Conservation (phyloP, 2,329 filamentous ascomycete genomes). For the Parastagonospora nodorum region DNA sequence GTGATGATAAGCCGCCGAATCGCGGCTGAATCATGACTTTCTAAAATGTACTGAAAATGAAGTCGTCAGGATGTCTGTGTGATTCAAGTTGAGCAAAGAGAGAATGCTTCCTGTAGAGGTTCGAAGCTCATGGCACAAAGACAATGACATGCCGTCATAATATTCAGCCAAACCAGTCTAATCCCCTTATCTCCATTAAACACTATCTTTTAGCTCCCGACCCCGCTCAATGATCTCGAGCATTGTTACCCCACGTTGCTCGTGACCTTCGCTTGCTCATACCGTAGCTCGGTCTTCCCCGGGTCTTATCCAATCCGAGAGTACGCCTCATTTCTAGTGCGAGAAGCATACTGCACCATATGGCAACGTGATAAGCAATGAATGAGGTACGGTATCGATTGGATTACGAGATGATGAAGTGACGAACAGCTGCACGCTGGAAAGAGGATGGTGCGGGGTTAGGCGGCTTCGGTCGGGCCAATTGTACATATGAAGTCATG, state of each 20-base stretch:
- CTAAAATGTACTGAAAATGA: background rate
- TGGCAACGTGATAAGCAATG: constrained; percentile 12
- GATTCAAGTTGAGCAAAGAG: background rate
- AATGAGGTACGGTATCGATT: background rate
- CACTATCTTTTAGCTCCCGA: constrained; percentile 15
- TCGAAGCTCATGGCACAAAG: background rate
- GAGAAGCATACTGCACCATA: constrained; percentile 1
- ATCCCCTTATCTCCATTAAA: constrained; percentile 24
- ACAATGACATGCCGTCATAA: background rate
- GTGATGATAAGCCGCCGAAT: constrained; percentile 3
- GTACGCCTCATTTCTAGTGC: background rate
- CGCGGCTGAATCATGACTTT: constrained; percentile 14
- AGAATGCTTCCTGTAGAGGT: background rate
- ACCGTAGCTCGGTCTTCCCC: constrained; percentile 19
- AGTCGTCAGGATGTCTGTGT: background rate
- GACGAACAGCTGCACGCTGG: constrained; percentile 3
- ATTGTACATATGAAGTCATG: constrained; percentile 8
- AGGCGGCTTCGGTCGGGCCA: constrained; percentile 15
- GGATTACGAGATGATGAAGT: constrained; percentile 4
- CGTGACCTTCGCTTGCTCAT: constrained; percentile 26
- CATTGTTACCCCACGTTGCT: constrained; percentile 17
- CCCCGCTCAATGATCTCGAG: constrained; percentile 27
- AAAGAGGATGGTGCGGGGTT: constrained; percentile 14
- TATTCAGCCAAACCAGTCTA: constrained; percentile 4
- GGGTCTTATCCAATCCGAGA: background rate